These are phyloP conservation scores for Eleusine indica DNA, from an alignment of 176 grass and related monocot genomes.

Conservation along the genomic window DNA sequence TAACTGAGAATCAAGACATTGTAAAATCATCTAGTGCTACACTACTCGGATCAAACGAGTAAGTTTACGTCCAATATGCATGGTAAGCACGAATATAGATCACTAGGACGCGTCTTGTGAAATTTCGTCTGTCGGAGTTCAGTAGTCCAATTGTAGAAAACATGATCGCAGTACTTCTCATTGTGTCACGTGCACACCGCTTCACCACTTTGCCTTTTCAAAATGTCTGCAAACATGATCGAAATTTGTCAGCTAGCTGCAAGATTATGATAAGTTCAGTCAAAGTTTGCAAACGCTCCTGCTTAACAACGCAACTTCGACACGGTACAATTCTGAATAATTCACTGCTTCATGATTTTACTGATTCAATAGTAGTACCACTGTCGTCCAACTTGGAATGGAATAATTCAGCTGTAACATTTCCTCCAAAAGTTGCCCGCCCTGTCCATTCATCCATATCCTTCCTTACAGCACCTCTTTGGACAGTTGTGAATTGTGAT, in stretches of 20 bases:
- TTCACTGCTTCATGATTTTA: background rate
- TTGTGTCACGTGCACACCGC: background rate
- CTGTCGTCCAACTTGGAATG: conserved; percentile 12
- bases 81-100: too few relatives aligned
- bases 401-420: conserved; percentile 20
- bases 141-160: too few relatives aligned
- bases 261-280: background rate
- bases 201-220: background rate
- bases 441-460: conserved; percentile 14
- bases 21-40: too few relatives aligned
- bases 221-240: too few relatives aligned
- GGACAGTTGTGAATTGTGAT: conserved; percentile 3
- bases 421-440: conserved; percentile 7
- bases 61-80: too few relatives aligned
- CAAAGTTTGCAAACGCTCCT: background rate
- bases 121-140: too few relatives aligned
- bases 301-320: too few relatives aligned
- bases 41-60: too few relatives aligned
- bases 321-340: background rate
- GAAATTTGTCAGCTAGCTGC: too few relatives aligned
- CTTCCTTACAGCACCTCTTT: background rate
- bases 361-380: background rate
- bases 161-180: too few relatives aligned
- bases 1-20: too few relatives aligned
- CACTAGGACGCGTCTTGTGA: too few relatives aligned